Evolutionary conservation across 225 moss, liverwort and hornwort species (phyloP), one percentile per base, ranked within the genome.

Genomic region (Pleurozium schreberi): DNA sequence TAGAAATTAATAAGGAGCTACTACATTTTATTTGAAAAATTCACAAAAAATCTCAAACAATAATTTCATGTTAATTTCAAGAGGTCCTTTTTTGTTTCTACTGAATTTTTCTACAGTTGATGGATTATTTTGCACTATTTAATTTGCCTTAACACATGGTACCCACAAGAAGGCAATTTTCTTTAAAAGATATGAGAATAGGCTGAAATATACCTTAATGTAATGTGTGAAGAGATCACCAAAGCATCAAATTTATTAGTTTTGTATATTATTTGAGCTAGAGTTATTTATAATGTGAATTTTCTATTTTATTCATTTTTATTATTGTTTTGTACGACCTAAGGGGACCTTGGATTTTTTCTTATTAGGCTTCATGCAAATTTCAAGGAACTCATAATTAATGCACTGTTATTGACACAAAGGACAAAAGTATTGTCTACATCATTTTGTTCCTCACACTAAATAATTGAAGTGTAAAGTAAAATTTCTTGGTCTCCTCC

Each of bases 311-410:
- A n/a, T n/a, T n/a, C n/a, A n/a, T n/a, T n/a, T n/a, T n/a, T n/a
- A n/a, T n/a, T n/a, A n/a, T n/a, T n/a, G n/a, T n/a, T 14, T 71
- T 26, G 5, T 70, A 25, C 4, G 1, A 70, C 0, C 26, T 2
- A 25, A 70, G 5, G 14, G 42, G 23, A 8, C 4, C 1, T 40
- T 12, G 4, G 25, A 70, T 14, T 69, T 42, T 0, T 26, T 42
- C 15, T 26, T 5, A 3, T 26, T 71, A 27, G 16, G 2, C 26
- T 43, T 43, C 1, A 16, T 27, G 16, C 3, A 71, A 70, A 42
- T 26, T 26, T 42, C 5, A 26, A 70, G 26, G 25, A 70, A 42
- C 3, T 70, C 42, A 70, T 14, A 42, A 40, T 69, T 26, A 3
- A 1, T 26, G 3, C 5, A 70, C 5, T 70, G 15, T 43, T 71